Evolutionary conservation across 2,329 filamentous ascomycete genomes (phyloP), one percentile per base, ranked within the genome.

Genomic region (Fusarium gaditjirri): DNA sequence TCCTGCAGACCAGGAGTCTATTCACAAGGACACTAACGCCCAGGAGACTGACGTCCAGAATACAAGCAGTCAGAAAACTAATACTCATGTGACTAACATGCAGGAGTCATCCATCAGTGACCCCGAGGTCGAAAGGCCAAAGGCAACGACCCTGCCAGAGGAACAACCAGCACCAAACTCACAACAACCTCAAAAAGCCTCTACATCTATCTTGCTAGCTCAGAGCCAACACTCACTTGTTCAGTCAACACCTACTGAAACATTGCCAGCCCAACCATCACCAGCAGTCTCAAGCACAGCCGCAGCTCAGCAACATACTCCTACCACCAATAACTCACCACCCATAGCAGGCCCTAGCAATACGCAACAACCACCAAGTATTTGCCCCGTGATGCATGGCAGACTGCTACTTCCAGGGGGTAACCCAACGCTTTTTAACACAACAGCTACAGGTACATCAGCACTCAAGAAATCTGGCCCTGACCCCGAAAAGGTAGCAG

Each of bases 321-420:
- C 23, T 21, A 17, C 23, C 10, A 36, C 41, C 10, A 29, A 21
- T 10, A 29, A 12, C 19, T 13, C 38, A 10, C 33, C 43, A 19
- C 6, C 12, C 27, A 36, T 19, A 29, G 11, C 42, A 13, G 43
- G 33, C 6, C 29, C 47, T 31, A 68, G 25, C 31, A 27, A 38
- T 8, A 36, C n/a, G 36, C 39, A 49, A n/a, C 38, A 44, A 35
- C 57, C 35, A 14, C 36, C 50, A 16, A 11, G 21, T 36, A 44
- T 50, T 23, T 8, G 41, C 38, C 33, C 41, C 9, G 35, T 58
- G 0, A 25, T 54, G 25, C 25, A 62, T 38, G 71, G 58, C 7
- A 61, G 57, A 16, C 23, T 68, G n/a, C 49, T 68, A 17, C n/a
- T 72, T 19, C 61, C 73, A 42, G 65, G 67, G 29, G 66, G 69